Percentiles rank a stretch among this genome's conserved stretches.
These are phyloP conservation scores for Talaromyces nanjingensis DNA, from an alignment of 495 filamentous ascomycete species.

Conservation along the genomic window DNA sequence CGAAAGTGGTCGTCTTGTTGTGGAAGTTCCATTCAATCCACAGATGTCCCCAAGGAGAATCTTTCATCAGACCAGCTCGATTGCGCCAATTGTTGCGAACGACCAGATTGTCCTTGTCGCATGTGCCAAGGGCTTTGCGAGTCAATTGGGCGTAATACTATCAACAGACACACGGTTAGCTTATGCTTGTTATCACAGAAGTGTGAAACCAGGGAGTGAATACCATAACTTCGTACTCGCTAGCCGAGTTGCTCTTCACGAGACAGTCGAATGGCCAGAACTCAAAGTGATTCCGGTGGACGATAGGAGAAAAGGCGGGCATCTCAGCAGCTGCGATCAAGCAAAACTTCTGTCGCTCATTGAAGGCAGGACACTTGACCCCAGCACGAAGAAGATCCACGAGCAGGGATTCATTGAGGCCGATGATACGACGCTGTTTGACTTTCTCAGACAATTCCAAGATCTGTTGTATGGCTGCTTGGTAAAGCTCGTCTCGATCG, in stretches of 20 bases:
- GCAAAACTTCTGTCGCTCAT: slow-evolving; percentile 44
- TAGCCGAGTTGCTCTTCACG: slow-evolving; percentile 20
- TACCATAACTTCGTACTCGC: slow-evolving; percentile 25
- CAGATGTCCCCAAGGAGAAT: slow-evolving; percentile 22
- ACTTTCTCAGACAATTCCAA: slow-evolving; percentile 33
- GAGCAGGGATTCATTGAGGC: slow-evolving; percentile 48
- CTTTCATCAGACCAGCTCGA: slow-evolving; percentile 8
- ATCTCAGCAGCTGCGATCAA: slow-evolving; percentile 7
- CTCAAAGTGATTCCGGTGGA: slow-evolving; percentile 1
- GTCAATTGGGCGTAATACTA: slow-evolving; percentile 27
- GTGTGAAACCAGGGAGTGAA: background rate
- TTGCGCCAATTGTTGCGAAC: slow-evolving; percentile 16
- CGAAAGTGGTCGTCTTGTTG: slow-evolving; percentile 13
- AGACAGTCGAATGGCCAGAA: slow-evolving; percentile 33
- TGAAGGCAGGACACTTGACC: slow-evolving; percentile 58
- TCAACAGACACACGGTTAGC: background rate
- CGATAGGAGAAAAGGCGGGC: background rate
- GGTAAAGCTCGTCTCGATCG: slow-evolving; percentile 54
- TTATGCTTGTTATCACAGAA: background rate
- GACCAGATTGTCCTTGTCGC: slow-evolving; percentile 7
- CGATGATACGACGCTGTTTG: slow-evolving; percentile 22
- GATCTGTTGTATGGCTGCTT: slow-evolving; percentile 43
- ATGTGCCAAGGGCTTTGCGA: slow-evolving; percentile 15
- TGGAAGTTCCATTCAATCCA: slow-evolving; percentile 25
- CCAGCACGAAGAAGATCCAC: slow-evolving; percentile 50